phyloP scores from a whole-genome alignment of 148 eudicot species.

The Rhododendron henanense region DNA sequence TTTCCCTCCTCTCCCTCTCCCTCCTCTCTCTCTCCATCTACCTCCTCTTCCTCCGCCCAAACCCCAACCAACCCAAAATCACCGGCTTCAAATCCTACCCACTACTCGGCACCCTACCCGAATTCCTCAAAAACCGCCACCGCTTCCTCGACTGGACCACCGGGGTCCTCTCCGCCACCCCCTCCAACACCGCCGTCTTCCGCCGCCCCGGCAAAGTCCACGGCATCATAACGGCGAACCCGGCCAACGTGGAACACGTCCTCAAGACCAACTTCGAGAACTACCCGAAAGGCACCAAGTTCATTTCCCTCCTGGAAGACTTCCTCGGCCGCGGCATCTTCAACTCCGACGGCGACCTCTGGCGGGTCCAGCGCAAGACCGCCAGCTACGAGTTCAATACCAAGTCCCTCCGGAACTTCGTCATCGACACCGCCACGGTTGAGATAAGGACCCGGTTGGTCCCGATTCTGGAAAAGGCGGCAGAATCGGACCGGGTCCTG shows the following conservation, averaged over 20 bases:
- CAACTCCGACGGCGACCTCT: constrained; percentile 51
- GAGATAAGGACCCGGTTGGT: constrained; percentile 46
- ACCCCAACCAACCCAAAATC: neutral
- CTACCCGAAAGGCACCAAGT: constrained; percentile 56
- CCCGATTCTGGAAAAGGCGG: constrained; percentile 33
- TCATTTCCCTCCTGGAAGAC: constrained; percentile 40
- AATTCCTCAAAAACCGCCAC: neutral
- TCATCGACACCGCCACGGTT: constrained; percentile 25
- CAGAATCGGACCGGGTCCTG: constrained; percentile 22
- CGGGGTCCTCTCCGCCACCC: neutral
- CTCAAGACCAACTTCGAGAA: constrained; percentile 62
- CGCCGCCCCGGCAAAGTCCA: neutral
- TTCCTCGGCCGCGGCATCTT: constrained; percentile 78
- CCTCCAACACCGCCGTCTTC: neutral
- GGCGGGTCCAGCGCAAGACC: constrained; percentile 65
- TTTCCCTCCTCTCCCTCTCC: neutral
- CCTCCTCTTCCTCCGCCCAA: neutral
- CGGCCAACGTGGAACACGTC: constrained; percentile 50
- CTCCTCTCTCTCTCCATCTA: neutral
- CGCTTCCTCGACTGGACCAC: neutral
- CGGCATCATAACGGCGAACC: neutral
- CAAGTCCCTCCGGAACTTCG: constrained; percentile 49
- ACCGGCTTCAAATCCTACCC: neutral
- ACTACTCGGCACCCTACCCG: neutral
- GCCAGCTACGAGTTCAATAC: constrained; percentile 68